These are phyloP conservation scores for Bondarzewia mesenterica DNA, from an alignment of 1,284 basidiomycete species.

Conservation along the genomic window DNA sequence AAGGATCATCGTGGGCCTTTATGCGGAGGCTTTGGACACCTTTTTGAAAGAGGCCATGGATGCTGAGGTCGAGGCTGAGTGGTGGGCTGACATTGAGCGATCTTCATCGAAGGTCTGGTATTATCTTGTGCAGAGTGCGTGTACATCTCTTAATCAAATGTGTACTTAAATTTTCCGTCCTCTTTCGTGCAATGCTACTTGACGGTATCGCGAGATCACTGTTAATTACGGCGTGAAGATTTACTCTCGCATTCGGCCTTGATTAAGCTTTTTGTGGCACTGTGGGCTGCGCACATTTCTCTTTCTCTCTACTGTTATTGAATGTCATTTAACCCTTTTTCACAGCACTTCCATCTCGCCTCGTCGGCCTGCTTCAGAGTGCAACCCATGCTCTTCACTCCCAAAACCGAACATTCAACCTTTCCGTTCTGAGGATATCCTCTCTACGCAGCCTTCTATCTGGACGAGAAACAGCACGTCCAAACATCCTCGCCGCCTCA, in stretches of 20 bases:
- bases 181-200: background rate
- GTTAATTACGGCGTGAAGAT: too few species aligned
- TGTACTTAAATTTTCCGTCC: slow-evolving; percentile 1
- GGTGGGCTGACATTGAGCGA: slow-evolving; percentile 64
- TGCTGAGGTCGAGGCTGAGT: slow-evolving; percentile 63
- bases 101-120: slow-evolving; percentile 40
- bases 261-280: too few species aligned
- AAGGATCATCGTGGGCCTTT: slow-evolving; percentile 47
- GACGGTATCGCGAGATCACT: too few species aligned
- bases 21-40: slow-evolving; percentile 48
- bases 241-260: too few species aligned
- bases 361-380: slow-evolving; percentile 32
- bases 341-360: slow-evolving; percentile 50
- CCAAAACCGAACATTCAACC: slow-evolving; percentile 37
- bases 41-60: slow-evolving; percentile 54
- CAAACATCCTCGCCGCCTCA: slow-evolving; percentile 40
- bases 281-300: too few species aligned
- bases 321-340: background rate
- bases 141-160: background rate
- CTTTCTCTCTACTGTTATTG: background rate
- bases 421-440: slow-evolving; percentile 41
- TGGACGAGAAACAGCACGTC: slow-evolving; percentile 31
- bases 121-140: slow-evolving; percentile 64
- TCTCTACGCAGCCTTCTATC: slow-evolving; percentile 45
- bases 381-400: slow-evolving; percentile 38